A percentile compares a stretch with the other conserved stretches of the same genome.
These are phyloP conservation scores for Tetrapyrgos nigripes DNA, from an alignment of 1,284 basidiomycete genomes.

Conservation along the genomic window DNA sequence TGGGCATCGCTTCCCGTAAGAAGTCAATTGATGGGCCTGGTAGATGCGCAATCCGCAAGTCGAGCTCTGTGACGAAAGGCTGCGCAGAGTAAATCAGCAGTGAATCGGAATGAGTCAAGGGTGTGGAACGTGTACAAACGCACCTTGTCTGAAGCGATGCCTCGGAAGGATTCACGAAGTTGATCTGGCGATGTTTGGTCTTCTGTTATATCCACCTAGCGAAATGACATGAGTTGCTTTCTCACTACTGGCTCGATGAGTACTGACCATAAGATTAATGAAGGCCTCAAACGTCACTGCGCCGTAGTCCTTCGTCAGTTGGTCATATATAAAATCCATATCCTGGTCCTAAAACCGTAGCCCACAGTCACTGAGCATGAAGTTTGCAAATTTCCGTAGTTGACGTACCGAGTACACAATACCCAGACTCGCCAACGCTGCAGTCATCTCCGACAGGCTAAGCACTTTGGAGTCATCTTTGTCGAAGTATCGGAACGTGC, in stretches of 20 bases:
- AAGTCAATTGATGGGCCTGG: constrained; percentile 85
- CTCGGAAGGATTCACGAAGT: constrained; percentile 92
- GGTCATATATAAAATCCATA: constrained; percentile 84
- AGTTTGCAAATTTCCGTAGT: background rate
- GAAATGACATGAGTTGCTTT: constrained; percentile 8
- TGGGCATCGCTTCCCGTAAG: constrained; percentile 79
- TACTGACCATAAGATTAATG: constrained; percentile 85
- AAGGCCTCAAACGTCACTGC: constrained; percentile 95
- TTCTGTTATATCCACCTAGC: constrained; percentile 91
- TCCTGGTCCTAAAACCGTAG: constrained; percentile 80
- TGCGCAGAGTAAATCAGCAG: constrained; percentile 40
- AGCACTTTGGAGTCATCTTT: constrained; percentile 92
- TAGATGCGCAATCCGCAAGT: constrained; percentile 88
- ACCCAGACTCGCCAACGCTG: constrained; percentile 92
- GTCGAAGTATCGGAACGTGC: constrained; percentile 98
- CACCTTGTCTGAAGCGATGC: constrained; percentile 91
- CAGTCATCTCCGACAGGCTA: constrained; percentile 85
- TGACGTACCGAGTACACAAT: constrained; percentile 84
- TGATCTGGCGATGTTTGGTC: constrained; percentile 95
- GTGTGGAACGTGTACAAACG: constrained; percentile 20
- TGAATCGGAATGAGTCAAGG: constrained; percentile 6
- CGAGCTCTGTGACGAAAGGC: constrained; percentile 94
- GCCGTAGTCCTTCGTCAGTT: constrained; percentile 86
- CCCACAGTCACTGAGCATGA: constrained; percentile 13
- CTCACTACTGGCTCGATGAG: background rate